Evolutionary conservation across 805 yeast species (phyloP).

Genomic region (Kazachstania viticola): DNA sequence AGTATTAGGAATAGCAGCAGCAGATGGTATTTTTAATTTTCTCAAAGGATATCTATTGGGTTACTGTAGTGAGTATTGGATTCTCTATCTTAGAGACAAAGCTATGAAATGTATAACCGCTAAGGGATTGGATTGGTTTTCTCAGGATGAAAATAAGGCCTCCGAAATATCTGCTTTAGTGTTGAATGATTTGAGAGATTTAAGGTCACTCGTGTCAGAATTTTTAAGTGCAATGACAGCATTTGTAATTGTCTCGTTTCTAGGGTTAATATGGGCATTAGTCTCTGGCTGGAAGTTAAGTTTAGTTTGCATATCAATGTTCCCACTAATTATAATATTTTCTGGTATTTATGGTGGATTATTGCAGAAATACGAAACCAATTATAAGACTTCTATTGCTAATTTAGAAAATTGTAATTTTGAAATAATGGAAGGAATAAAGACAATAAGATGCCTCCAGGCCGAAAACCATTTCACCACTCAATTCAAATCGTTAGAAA

Average conservation of each 20-base stretch:
- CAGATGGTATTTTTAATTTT: constrained; percentile 50
- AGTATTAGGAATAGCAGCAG: constrained; percentile 48
- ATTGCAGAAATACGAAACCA: constrained; percentile 44
- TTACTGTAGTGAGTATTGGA: constrained; percentile 58
- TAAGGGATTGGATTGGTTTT: constrained; percentile 47
- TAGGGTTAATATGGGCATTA: constrained; percentile 72
- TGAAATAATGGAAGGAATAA: constrained; percentile 47
- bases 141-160: constrained; percentile 28
- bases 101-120: constrained; percentile 38
- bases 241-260: constrained; percentile 39
- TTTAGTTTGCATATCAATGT: constrained; percentile 65
- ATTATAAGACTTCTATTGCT: constrained; percentile 46
- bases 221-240: constrained; percentile 46
- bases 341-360: constrained; percentile 42
- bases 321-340: constrained; percentile 47
- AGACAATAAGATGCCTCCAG: constrained; percentile 50
- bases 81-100: constrained; percentile 37
- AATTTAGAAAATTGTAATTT: constrained; percentile 38
- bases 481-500: constrained; percentile 27
- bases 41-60: constrained; percentile 39
- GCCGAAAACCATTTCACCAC: constrained; percentile 37
- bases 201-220: constrained; percentile 52
- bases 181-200: constrained; percentile 73
- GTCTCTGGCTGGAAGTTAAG: constrained; percentile 78
- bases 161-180: constrained; percentile 54